phyloP scores from a whole-genome alignment of 768 basidiomycete genomes.

The Tephrocybe sp. region DNA sequence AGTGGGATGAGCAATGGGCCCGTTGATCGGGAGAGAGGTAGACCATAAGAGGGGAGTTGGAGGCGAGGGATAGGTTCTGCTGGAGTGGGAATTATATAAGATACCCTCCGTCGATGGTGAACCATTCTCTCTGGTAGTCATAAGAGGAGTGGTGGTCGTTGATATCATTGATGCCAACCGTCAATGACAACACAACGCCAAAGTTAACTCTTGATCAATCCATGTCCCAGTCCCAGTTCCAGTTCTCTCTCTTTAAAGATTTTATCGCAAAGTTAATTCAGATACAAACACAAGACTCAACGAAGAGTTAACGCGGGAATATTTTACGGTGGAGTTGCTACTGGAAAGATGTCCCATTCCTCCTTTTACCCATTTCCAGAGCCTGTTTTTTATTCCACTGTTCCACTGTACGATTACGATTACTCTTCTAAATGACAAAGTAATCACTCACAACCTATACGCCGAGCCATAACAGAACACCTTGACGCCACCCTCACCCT shows the following conservation, averaged over 20 bases:
- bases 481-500: no score
- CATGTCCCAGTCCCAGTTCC: neutral
- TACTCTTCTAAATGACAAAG: no score
- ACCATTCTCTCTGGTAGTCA: conserved; percentile 25
- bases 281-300: conserved; percentile 23
- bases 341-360: conserved; percentile 27
- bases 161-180: neutral
- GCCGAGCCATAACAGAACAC: no score
- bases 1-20: conserved; percentile 60
- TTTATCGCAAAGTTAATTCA: conserved; percentile 35
- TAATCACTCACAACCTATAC: no score
- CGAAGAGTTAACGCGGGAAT: conserved; percentile 49
- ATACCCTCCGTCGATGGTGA: conserved; percentile 66
- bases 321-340: conserved; percentile 48
- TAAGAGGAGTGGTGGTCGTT: neutral
- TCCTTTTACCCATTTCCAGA: neutral
- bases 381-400: no score
- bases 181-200: conserved; percentile 1
- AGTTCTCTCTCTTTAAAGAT: conserved; percentile 37
- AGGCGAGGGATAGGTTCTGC: conserved; percentile 59
- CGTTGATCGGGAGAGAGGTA: conserved; percentile 62
- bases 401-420: no score
- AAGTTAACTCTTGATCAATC: neutral
- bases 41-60: conserved; percentile 64
- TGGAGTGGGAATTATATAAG: conserved; percentile 85